Evolutionary conservation across 2,329 filamentous ascomycete genomes (phyloP).

Genomic region (Venturia nashicola): DNA sequence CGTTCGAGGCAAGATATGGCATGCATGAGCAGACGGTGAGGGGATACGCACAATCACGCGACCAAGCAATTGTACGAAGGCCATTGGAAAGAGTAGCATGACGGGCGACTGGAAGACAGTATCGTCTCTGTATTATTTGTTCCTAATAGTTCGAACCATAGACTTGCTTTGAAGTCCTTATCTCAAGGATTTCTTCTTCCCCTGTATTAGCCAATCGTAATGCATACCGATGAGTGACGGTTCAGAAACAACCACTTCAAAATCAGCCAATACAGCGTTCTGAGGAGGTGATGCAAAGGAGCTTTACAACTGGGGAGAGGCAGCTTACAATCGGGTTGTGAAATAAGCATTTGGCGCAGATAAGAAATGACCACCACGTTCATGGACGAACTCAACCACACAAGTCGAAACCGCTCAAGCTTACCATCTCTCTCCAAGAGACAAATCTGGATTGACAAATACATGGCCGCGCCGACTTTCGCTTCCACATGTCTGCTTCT

Average conservation of each 20-base stretch:
- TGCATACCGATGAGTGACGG: not conserved
- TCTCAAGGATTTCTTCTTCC: not conserved
- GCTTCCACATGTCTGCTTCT: too few relatives aligned
- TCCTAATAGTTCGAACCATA: slow-evolving; percentile 5
- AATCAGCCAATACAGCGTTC: not conserved
- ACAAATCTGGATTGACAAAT: too few relatives aligned
- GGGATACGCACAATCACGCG: not conserved
- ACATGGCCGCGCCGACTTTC: too few relatives aligned
- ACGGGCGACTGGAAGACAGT: not conserved
- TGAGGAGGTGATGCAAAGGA: not conserved
- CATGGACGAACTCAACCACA: too few relatives aligned
- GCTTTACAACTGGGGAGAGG: too few relatives aligned
- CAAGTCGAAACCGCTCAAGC: too few relatives aligned
- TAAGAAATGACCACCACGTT: too few relatives aligned
- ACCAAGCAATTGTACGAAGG: not conserved
- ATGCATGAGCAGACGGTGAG: not conserved
- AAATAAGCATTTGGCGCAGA: not conserved
- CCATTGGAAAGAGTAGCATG: slow-evolving; percentile 3
- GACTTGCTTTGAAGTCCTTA: not conserved
- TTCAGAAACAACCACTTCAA: not conserved
- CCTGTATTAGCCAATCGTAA: not conserved
- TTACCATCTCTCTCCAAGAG: too few relatives aligned
- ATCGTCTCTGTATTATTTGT: slow-evolving; percentile 6
- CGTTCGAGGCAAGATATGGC: not conserved
- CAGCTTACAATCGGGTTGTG: not conserved